Conservation (phyloP, 1,139 yeast genomes). For the Hansenula sp. region DNA sequence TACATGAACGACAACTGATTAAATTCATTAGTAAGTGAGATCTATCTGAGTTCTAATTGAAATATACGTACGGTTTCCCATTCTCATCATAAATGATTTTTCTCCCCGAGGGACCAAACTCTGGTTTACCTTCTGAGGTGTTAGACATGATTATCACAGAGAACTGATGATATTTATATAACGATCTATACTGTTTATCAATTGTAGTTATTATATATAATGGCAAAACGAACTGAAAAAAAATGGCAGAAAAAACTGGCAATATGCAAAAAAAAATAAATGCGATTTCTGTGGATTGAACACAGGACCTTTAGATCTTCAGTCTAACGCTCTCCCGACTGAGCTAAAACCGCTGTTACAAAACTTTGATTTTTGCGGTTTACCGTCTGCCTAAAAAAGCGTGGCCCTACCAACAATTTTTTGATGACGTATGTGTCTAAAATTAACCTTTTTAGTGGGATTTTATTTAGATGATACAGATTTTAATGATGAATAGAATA, state of each 20-base stretch:
- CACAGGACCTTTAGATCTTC: slow-evolving; percentile 71
- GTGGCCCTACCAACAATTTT: background rate
- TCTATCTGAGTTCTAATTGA: background rate
- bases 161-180: background rate
- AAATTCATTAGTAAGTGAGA: slow-evolving; percentile 7
- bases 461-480: no score
- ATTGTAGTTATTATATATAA: no score
- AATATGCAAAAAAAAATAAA: slow-evolving; percentile 14
- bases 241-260: background rate
- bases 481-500: no score
- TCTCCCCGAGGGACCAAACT: slow-evolving; percentile 56
- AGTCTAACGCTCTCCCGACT: slow-evolving; percentile 15
- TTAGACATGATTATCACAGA: background rate
- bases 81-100: slow-evolving; percentile 76
- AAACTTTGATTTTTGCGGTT: no score
- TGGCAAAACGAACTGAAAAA: background rate
- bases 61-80: slow-evolving; percentile 75
- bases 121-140: slow-evolving; percentile 27
- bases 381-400: background rate
- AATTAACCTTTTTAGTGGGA: no score
- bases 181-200: no score
- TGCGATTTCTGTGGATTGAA: slow-evolving; percentile 79
- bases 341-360: slow-evolving; percentile 11
- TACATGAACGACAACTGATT: slow-evolving; percentile 76
- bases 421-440: no score